phyloP scores from a whole-genome alignment of 352 stramenopile genomes.

The Phytopythium cucurbitacearum region DNA sequence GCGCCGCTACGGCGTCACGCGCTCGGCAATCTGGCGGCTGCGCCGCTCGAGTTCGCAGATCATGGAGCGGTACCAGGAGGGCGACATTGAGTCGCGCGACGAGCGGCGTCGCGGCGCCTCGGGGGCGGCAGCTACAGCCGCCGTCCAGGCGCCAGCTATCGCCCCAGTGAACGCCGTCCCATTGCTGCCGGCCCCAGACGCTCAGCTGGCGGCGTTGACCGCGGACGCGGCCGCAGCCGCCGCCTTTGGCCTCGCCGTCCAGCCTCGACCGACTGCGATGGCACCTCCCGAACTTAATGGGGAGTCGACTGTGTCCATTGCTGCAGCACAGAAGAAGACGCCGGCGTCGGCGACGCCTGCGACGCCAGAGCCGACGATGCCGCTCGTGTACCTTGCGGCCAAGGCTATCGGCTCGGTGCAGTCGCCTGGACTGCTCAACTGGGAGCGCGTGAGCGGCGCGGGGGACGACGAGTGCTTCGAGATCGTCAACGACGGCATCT shows the following conservation, averaged over 20 bases:
- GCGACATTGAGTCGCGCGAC: conserved; percentile 32
- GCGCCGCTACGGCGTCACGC: conserved; percentile 38
- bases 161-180: not conserved
- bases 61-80: conserved; percentile 40
- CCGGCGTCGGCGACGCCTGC: not conserved
- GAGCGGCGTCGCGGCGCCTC: conserved; percentile 22
- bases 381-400: conserved; percentile 28
- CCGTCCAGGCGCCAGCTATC: not conserved
- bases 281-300: too few species aligned
- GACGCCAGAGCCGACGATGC: conserved; percentile 7
- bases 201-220: conserved; percentile 1
- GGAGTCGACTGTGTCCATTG: not conserved
- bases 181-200: not conserved
- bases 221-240: not conserved
- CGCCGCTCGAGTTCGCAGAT: conserved; percentile 28
- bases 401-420: conserved; percentile 34
- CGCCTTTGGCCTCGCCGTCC: too few species aligned
- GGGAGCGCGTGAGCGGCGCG: conserved; percentile 24
- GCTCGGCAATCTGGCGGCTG: conserved; percentile 41
- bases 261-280: too few species aligned
- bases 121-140: not conserved
- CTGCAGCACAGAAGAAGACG: not conserved
- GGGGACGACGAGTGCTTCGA: conserved; percentile 31
- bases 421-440: conserved; percentile 31
- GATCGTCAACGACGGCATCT: conserved; percentile 28